A percentile compares a stretch with the other conserved stretches of the same genome.
Evolutionary conservation across 1,139 yeast genomes (phyloP).

Genomic region (Taphrina betulina): DNA sequence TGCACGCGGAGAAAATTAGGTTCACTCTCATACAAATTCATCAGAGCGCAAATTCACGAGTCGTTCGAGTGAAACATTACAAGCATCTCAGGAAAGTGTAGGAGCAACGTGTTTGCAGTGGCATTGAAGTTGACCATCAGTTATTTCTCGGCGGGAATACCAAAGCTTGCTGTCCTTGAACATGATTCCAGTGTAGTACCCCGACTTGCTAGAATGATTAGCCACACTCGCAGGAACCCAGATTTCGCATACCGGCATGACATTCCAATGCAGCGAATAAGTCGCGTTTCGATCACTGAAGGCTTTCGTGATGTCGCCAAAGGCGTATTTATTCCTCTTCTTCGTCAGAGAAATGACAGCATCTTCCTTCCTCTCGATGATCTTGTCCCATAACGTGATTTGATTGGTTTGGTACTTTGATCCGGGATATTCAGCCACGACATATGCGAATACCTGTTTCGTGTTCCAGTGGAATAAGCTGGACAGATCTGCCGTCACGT

Average conservation of each 20-base stretch:
- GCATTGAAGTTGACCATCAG: not conserved
- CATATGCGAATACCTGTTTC: conserved; percentile 84
- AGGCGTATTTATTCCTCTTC: conserved; percentile 71
- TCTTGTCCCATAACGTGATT: conserved; percentile 89
- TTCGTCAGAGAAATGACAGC: conserved; percentile 51
- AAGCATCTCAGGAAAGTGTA: too few species aligned
- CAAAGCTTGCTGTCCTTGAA: conserved; percentile 33
- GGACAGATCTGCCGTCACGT: conserved; percentile 59
- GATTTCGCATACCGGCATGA: conserved; percentile 61
- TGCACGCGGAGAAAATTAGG: too few species aligned
- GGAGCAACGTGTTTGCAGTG: too few species aligned
- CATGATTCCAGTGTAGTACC: conserved; percentile 53
- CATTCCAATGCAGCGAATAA: conserved; percentile 79
- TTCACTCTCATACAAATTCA: too few species aligned
- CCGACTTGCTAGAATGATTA: conserved; percentile 56
- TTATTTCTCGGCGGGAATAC: conserved; percentile 31
- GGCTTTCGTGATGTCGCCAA: conserved; percentile 70
- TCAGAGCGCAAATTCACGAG: too few species aligned
- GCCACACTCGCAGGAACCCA: not conserved
- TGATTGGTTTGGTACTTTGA: conserved; percentile 49
- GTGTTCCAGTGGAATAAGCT: conserved; percentile 95
- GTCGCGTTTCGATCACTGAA: conserved; percentile 59
- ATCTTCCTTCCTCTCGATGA: conserved; percentile 58
- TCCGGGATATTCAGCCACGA: conserved; percentile 56
- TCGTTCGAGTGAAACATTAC: too few species aligned